A percentile compares a stretch with the other conserved stretches of the same genome.
Evolutionary conservation across 768 basidiomycete genomes (phyloP).

Genomic region (Panaeolus cyanescens): DNA sequence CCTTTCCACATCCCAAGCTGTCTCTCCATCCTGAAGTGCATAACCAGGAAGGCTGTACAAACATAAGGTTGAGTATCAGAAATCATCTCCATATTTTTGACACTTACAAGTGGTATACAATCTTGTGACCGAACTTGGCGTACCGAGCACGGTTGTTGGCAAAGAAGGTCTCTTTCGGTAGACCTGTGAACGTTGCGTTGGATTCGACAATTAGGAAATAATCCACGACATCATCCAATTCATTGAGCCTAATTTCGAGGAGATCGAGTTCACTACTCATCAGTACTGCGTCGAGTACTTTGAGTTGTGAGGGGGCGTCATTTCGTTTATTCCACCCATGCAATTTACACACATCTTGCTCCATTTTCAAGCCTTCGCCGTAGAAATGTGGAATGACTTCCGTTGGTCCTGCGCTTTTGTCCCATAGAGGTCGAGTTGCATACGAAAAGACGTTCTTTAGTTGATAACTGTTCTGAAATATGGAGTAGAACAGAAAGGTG

Average conservation of each 20-base stretch:
- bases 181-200: slow-evolving; percentile 62
- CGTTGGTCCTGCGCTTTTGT: slow-evolving; percentile 48
- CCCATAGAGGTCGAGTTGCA: slow-evolving; percentile 63
- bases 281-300: slow-evolving; percentile 58
- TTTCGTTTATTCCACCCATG: slow-evolving; percentile 55
- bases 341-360: slow-evolving; percentile 45
- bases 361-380: slow-evolving; percentile 50
- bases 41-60: slow-evolving; percentile 44
- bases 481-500: slow-evolving; percentile 33
- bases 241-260: slow-evolving; percentile 62
- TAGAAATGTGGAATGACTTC: slow-evolving; percentile 56
- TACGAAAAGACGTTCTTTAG: slow-evolving; percentile 52
- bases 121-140: slow-evolving; percentile 51
- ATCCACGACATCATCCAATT: slow-evolving; percentile 57
- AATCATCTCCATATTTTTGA: too few species aligned
- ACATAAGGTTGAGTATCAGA: not conserved
- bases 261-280: slow-evolving; percentile 68
- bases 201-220: slow-evolving; percentile 64
- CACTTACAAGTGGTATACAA: slow-evolving; percentile 51
- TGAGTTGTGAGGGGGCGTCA: slow-evolving; percentile 30
- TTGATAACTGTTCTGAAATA: slow-evolving; percentile 47
- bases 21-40: slow-evolving; percentile 39
- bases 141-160: slow-evolving; percentile 46
- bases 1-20: slow-evolving; percentile 53
- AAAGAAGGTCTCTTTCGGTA: slow-evolving; percentile 55